phyloP scores from a whole-genome alignment of 2,329 filamentous ascomycete species.

The Exophiala oligosperma region DNA sequence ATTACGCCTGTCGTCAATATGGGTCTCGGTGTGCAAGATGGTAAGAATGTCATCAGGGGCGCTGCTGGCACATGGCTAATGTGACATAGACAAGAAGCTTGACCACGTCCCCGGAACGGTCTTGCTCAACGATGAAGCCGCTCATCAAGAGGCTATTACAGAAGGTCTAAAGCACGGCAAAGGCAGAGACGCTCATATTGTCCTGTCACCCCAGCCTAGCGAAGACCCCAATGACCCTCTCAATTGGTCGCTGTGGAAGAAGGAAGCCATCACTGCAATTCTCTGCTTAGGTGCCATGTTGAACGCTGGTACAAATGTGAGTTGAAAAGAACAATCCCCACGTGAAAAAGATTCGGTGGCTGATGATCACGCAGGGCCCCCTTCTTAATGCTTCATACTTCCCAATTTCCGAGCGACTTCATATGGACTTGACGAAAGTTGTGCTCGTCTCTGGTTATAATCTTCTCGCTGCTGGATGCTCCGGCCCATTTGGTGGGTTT shows the following conservation, averaged over 20 bases:
- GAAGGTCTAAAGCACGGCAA: constrained; percentile 25
- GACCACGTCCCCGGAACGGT: constrained; percentile 26
- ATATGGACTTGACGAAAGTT: constrained; percentile 20
- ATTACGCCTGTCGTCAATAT: not conserved
- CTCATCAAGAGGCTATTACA: constrained; percentile 20
- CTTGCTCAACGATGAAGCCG: constrained; percentile 24
- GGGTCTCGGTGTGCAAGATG: not conserved
- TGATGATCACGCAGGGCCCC: constrained; percentile 15
- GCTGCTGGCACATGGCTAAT: not conserved
- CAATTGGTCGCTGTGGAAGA: constrained; percentile 34
- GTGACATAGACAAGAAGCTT: constrained; percentile 17
- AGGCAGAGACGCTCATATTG: constrained; percentile 21
- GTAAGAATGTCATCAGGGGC: not conserved
- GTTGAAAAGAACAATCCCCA: not conserved
- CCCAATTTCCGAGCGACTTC: constrained; percentile 17
- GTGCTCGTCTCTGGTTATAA: constrained; percentile 28
- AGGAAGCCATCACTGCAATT: constrained; percentile 31
- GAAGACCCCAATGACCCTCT: constrained; percentile 34
- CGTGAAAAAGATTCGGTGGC: not conserved
- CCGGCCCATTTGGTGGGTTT: constrained; percentile 21
- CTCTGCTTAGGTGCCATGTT: constrained; percentile 33
- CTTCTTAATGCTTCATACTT: constrained; percentile 28
- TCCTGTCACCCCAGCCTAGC: constrained; percentile 32
- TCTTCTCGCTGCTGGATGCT: constrained; percentile 26
- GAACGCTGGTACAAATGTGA: constrained; percentile 27